Base-by-base conservation (phyloP, 2,329 filamentous ascomycete genomes). In the Domatiomyces catenatus region DNA sequence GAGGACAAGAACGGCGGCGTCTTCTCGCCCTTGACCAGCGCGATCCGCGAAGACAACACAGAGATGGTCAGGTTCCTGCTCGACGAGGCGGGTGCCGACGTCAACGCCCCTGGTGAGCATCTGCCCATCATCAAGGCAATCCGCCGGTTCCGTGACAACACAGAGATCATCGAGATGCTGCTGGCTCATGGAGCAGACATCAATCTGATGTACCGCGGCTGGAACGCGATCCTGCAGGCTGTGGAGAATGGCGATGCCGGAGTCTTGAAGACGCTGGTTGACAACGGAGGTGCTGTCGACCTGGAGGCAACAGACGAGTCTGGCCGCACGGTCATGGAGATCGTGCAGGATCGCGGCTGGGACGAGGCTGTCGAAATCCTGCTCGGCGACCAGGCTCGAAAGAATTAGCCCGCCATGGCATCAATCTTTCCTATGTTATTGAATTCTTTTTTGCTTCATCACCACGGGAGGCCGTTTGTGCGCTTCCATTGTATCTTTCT, bases 1-100 rank as follows among this genome's bases (percentile, higher is more conserved):
- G 81, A 84, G 62, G 82, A 83, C 66, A 81, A 80, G 66, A 84
- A 83, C 60, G 81, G 80, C 18, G 82, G 82, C 48, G 81, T 84
- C 47, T 86, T 85, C 67, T 83, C 79, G 0, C 78, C 80, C 0
- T 71, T 84, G 3, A 84, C 80, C 0, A 81, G 79, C 0, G 79
- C 79, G 8, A 77, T 84, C 50, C 77, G 80, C 12, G 81, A 84
- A 63, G 69, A 76, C 22, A 71, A 73, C 57, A 75, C 73, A 44
- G 73, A 75, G 0, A 83, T 84, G 50, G 77, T 82, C 42, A 63
- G 63, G 3, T 84, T 71, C 66, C 71, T 84, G 8, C 69, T 84
- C 51, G 71, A 76, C 47, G 74, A 80, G 54, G 79, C 74, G 1
- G 74, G 73, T 7, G 81, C 80, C 0, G 78, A 84, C 58, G 73